Evolutionary conservation across 140 eudicot species (phyloP).

Genomic region (Ambrosia hybrid): DNA sequence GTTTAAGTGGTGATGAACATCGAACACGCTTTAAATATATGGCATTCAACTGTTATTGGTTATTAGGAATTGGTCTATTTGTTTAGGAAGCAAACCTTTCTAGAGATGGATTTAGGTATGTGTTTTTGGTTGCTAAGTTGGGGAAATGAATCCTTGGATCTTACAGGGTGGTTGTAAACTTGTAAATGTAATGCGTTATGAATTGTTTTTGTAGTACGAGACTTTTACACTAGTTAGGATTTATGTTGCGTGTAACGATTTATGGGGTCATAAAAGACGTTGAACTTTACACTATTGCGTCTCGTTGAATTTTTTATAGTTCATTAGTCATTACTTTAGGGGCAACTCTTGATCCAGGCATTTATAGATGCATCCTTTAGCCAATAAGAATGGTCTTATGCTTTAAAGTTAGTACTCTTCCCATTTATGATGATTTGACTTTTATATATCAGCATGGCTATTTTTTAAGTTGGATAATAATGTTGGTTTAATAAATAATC

Average conservation of each 20-base stretch:
- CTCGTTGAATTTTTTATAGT: background rate
- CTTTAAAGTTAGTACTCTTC: background rate
- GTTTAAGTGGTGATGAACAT: background rate
- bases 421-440: constrained; percentile 8
- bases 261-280: background rate
- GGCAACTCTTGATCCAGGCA: background rate
- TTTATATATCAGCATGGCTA: background rate
- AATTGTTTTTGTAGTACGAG: background rate
- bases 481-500: background rate
- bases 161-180: constrained; percentile 1
- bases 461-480: background rate
- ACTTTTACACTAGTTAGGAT: background rate
- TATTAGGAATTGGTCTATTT: constrained; percentile 7
- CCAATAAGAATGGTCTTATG: background rate
- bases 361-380: background rate
- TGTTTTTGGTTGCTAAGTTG: constrained; percentile 18
- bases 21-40: background rate
- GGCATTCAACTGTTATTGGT: constrained; percentile 1
- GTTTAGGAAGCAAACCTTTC: too few relatives aligned
- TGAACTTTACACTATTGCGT: background rate
- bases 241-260: background rate
- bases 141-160: constrained; percentile 12
- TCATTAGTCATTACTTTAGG: constrained; percentile 5
- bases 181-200: background rate
- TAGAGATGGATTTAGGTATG: background rate